phyloP scores from a whole-genome alignment of 139 green algal species.

The Pleodorina starrii region DNA sequence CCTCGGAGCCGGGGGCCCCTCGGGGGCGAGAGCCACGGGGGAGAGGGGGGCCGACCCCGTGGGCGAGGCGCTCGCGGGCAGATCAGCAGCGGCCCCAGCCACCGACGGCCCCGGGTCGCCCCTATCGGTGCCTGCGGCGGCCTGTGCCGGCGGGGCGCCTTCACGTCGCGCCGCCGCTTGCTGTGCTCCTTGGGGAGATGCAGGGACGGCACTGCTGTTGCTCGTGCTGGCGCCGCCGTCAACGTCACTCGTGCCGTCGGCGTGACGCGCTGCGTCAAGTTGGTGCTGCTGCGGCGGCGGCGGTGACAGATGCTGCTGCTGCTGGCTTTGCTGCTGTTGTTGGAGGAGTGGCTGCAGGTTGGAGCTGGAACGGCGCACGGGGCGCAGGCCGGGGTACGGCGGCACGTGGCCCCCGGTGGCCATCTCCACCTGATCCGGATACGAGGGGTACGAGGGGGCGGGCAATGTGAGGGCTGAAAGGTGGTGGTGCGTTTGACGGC shows the following conservation, averaged over 20 bases:
- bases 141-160: too few species aligned
- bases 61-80: too few species aligned
- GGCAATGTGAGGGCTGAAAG: background rate
- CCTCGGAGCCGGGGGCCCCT: too few species aligned
- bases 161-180: too few species aligned
- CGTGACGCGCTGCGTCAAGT: background rate
- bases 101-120: too few species aligned
- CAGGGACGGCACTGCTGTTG: background rate
- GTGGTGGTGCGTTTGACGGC: too few species aligned
- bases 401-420: slow-evolving; percentile 42
- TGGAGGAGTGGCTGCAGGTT: slow-evolving; percentile 15
- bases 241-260: background rate
- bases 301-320: background rate
- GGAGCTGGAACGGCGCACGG: slow-evolving; percentile 25
- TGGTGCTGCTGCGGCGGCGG: background rate
- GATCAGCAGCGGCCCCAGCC: too few species aligned
- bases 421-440: background rate
- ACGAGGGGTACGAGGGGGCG: background rate
- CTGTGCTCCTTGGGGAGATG: background rate
- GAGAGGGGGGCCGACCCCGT: too few species aligned
- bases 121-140: too few species aligned
- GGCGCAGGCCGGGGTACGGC: slow-evolving; percentile 46
- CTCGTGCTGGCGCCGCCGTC: background rate
- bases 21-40: too few species aligned
- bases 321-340: background rate